Evolutionary conservation across 2,329 filamentous ascomycete genomes (phyloP).

Genomic region (Trichoderma breve): DNA sequence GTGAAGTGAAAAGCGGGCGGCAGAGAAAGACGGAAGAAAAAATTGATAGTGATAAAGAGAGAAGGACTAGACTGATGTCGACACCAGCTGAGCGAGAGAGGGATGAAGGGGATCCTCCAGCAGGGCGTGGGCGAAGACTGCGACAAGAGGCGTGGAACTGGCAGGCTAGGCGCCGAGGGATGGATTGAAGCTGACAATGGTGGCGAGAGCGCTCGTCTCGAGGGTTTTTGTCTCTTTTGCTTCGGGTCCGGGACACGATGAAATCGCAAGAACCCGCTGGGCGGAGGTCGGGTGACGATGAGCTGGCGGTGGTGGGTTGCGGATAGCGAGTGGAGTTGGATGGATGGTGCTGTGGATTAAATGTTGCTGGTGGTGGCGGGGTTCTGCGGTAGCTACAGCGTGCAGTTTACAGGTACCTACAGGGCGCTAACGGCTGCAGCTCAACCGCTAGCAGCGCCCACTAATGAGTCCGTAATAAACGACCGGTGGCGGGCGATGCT

Average conservation of each 20-base stretch:
- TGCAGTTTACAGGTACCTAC: background rate
- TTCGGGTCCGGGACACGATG: background rate
- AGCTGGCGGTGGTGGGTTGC: conserved; percentile 12
- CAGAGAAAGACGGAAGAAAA: background rate
- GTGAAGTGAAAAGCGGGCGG: background rate
- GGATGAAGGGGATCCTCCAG: background rate
- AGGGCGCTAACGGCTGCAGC: background rate
- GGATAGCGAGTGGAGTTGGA: background rate
- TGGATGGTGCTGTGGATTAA: background rate
- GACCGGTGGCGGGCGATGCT: background rate
- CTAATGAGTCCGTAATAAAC: background rate
- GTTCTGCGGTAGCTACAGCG: background rate
- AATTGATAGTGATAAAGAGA: background rate
- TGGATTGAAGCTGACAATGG: conserved; percentile 1
- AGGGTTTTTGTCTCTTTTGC: conserved; percentile 2
- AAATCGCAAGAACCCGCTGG: background rate
- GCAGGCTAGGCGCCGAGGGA: background rate
- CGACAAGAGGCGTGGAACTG: background rate
- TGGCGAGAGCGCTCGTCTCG: background rate
- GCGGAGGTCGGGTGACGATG: conserved; percentile 18
- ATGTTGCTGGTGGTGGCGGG: conserved; percentile 11
- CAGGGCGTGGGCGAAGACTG: background rate
- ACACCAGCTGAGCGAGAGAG: background rate
- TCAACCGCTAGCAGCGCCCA: background rate
- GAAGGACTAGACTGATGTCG: background rate